phyloP scores from a whole-genome alignment of 2,329 filamentous ascomycete species.

The Botrytis deweyae region DNA sequence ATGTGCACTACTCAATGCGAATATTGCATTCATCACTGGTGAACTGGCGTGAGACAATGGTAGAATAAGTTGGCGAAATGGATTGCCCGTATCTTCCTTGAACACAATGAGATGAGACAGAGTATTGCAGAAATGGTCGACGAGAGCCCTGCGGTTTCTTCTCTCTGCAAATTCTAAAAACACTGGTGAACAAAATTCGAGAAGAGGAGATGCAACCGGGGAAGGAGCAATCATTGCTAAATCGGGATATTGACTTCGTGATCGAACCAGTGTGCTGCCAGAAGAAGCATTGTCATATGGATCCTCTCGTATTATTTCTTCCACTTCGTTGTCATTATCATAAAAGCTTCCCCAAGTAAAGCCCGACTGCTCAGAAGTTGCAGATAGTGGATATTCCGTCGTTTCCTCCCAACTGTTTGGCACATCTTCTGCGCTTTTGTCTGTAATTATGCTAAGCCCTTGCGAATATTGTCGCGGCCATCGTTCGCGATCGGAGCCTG shows the following conservation, averaged over 20 bases:
- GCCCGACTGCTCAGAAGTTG: constrained; percentile 28
- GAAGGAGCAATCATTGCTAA: constrained; percentile 37
- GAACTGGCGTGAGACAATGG: constrained; percentile 55
- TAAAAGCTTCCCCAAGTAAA: constrained; percentile 29
- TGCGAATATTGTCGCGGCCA: constrained; percentile 33
- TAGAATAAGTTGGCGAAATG: constrained; percentile 61
- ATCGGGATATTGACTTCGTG: constrained; percentile 37
- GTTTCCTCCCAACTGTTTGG: constrained; percentile 31
- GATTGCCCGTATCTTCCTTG: constrained; percentile 60
- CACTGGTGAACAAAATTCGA: constrained; percentile 52
- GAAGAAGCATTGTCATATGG: constrained; percentile 13
- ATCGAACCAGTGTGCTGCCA: constrained; percentile 26
- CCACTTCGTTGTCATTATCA: constrained; percentile 29
- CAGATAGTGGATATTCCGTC: constrained; percentile 29
- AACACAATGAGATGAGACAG: constrained; percentile 68
- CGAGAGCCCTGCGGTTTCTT: constrained; percentile 54
- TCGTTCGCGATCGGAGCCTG: constrained; percentile 26
- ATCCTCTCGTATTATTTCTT: constrained; percentile 33
- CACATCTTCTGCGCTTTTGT: constrained; percentile 17
- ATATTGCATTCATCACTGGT: constrained; percentile 76
- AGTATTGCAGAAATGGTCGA: constrained; percentile 63
- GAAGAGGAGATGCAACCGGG: constrained; percentile 34
- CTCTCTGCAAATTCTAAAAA: constrained; percentile 58
- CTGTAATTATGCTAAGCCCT: constrained; percentile 23
- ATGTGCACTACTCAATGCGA: constrained; percentile 80